Base-by-base conservation (phyloP, 1,139 yeast genomes). In the Pichia sp. region DNA sequence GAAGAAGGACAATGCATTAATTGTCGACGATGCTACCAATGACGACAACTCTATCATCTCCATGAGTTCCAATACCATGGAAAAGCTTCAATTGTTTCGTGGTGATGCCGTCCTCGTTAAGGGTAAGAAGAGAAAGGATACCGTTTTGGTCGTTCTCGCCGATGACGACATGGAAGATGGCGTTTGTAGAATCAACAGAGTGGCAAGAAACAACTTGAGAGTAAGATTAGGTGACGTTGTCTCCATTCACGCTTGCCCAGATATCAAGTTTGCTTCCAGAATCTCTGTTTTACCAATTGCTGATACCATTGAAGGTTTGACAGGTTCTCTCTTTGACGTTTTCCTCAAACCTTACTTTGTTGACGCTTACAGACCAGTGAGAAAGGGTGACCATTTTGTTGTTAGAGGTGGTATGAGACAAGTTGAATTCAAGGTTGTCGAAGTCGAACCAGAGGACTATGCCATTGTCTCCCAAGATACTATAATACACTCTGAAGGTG, bases 391-490 rank as follows among this genome's bases (percentile, higher is more conserved):
- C 58, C 82, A 85, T 52, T 91, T 91, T 66, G 79, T 93, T 29
- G 97, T 87, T 23, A 77, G 98, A 60, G 99, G 98, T 55, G 96
- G 97, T 60, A 81, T 91, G 99, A 79, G 99, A 64, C 97, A 88
- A 62, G 98, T 91, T 31, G 98, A 91, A 63, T 91, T 91, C 67
- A 93, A 91, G 65, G 96, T 93, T 40, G 96, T 88, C 32, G 99
- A 91, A 49, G 94, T 91, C 39, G 99, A 93, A 58, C 98, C 99
- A 9, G 86, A 86, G 55, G 98, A 91, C 53, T 84, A 79, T 54
- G 98, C 96, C 45, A 94, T 91, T 56, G 99, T 91, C 32, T 95
- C 98, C 21, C 98, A 93, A 65, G 98, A 91, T 57, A 93, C 99
- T 29, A 79, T 91, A 50, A 93, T 91, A 56, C 98, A 91, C 66